Evolutionary conservation across 768 basidiomycete genomes (phyloP).

Genomic region (Termitomyces sp.): DNA sequence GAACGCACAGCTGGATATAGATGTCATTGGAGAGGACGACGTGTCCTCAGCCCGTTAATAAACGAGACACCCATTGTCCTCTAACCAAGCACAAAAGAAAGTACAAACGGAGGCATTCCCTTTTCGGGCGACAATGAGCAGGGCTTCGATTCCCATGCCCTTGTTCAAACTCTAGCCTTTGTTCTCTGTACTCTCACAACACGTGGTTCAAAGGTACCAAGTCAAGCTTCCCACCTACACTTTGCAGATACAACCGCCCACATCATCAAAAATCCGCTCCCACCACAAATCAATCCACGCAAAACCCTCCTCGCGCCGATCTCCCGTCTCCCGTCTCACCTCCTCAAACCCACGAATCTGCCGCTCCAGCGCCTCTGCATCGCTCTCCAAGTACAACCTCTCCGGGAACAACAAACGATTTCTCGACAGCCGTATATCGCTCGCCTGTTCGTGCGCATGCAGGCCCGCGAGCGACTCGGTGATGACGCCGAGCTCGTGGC

Average conservation of each 20-base stretch:
- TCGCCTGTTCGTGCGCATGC: not conserved
- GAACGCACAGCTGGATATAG: conserved; percentile 21
- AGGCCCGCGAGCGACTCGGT: not conserved
- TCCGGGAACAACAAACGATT: not conserved
- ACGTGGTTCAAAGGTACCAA: not conserved
- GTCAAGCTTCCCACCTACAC: not conserved
- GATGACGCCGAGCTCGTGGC: not conserved
- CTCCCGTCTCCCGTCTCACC: not conserved
- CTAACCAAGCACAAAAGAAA: conserved; percentile 19
- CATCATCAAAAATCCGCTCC: not conserved
- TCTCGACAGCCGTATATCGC: not conserved
- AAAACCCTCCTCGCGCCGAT: not conserved
- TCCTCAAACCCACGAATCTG: not conserved
- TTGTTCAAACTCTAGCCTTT: too few relatives aligned
- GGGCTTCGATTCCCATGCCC: conserved; percentile 11
- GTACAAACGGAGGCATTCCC: conserved; percentile 17
- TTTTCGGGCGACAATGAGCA: conserved; percentile 17
- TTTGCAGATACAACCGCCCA: too few relatives aligned
- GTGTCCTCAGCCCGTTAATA: conserved; percentile 10
- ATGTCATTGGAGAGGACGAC: conserved; percentile 2
- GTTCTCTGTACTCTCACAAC: too few relatives aligned
- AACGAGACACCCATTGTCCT: conserved; percentile 11
- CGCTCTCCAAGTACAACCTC: not conserved
- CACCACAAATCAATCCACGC: not conserved
- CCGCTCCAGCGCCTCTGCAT: not conserved